Evolutionary conservation across 2,329 filamentous ascomycete genomes (phyloP), one percentile per base, ranked within the genome.

Genomic region (Sporothrix schenckii): DNA sequence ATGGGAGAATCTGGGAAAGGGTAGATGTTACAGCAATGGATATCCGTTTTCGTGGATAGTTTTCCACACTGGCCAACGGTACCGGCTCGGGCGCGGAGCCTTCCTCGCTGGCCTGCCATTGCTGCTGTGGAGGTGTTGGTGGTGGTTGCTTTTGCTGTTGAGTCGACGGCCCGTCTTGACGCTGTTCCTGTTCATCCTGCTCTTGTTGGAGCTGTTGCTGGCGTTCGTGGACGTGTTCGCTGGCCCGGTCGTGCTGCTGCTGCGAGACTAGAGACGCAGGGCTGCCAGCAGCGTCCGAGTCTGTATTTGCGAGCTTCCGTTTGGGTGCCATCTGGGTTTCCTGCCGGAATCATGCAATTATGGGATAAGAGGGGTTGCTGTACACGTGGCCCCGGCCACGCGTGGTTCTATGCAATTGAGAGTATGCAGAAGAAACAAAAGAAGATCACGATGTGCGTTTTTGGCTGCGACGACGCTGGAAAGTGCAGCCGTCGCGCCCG

Each of bases 281-380:
- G 9, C 52, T 58, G 24, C 21, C 16, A 13, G 63, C 19, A 10
- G 52, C 52, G 9, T 53, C 39, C 3, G 66, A 39, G 19, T 65
- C 66, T 14, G 66, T 24, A 30, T 49, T 65, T 16, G 49, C 39
- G 56, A 71, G 69, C 66, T 65, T 71, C 58, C 69, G 65, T 34
- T 68, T 68, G 11, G 39, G 34, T 1, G 56, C 34, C 69, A 71
- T 68, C 13, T 16, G 9, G 53, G 30, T 41, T 3, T n/a, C 21
- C 39, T 30, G 27, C 27, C 54, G 39, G 53, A 21, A 41, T 58
- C 30, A 41, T 58, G 30, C 54, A 30, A 30, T 2, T 5, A 30
- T 30, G 27, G 27, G 54, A 58, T 58, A 58, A 41, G 39, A 58
- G 39, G 54, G 30, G 54, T 30, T 58, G 30, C 41, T 58, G 54